Base-by-base conservation (phyloP, 176 grass and related monocot genomes). In the Oryza punctata region DNA sequence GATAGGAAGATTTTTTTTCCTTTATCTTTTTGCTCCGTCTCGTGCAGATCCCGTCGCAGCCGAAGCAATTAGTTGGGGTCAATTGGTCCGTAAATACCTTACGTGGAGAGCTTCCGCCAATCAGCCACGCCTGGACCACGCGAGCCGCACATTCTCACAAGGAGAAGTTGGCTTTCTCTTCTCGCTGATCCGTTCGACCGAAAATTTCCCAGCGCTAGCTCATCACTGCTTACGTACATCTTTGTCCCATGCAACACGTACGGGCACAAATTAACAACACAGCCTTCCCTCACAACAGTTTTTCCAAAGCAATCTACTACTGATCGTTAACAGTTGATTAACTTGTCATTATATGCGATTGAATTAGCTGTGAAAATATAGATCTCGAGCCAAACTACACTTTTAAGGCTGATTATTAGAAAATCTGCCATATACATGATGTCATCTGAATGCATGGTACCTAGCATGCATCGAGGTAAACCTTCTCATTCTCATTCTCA, bases 191-290 rank as follows among this genome's bases (percentile, higher is more conserved):
- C 16, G 64, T 32, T 9, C 44, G 25, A 3, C 83, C 5, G 10
- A 81, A 65, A 66, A 2, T 8, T 59, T 14, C 27, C 18, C 24
- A 52, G 2, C 26, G 28, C 40, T 41, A 10, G 40, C 12, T 47
- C 88, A 75, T 90, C 84, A 87, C 74, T 64, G 88, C 84, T 90
- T 69, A 90, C 84, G 88, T 76, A 87, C 49, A 68, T 19, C 13
- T 14, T 45, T 61, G 75, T 73, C 80, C 16, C 32, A 73, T 76
- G 67, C 67, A 19, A 44, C 25, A 75, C 33, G 27, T 15, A 66
- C 24, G 26, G 3, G 63, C 29, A 16, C 18, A 24, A 23, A 60
- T 60, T 60, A 23, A 2, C 54, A 60, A 23, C 2, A n/a, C 21
- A 60, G 2, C 54, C 54, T 23, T 23, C 54, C 7, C 21, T 54